Evolutionary conservation across 2,329 filamentous ascomycete genomes (phyloP).

Genomic region (Trichoderma sp.): DNA sequence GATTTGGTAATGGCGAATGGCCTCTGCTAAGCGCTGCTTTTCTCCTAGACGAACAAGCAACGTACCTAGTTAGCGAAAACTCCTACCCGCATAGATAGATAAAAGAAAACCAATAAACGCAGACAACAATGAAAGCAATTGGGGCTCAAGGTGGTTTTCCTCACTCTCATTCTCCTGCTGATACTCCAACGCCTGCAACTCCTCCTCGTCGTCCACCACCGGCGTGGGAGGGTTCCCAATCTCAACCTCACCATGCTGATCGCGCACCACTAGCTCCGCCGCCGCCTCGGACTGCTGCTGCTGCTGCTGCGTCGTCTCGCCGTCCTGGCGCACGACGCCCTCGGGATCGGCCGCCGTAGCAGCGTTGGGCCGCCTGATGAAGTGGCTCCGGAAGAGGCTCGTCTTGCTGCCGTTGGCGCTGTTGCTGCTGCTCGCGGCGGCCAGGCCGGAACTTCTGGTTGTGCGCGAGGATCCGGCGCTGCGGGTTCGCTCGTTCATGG

Average conservation of each 20-base stretch:
- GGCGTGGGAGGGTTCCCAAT: constrained; percentile 56
- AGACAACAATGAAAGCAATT: neutral
- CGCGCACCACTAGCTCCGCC: constrained; percentile 60
- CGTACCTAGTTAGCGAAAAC: neutral
- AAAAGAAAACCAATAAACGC: neutral
- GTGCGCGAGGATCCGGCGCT: constrained; percentile 12
- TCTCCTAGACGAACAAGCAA: constrained; percentile 44
- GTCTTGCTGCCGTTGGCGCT: constrained; percentile 19
- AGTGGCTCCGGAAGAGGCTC: constrained; percentile 60
- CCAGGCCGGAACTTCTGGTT: constrained; percentile 6
- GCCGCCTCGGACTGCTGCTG: constrained; percentile 37
- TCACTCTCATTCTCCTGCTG: constrained; percentile 55
- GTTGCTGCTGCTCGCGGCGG: neutral
- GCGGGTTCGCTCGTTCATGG: constrained; percentile 20
- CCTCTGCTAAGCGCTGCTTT: constrained; percentile 58
- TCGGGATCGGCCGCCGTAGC: constrained; percentile 42
- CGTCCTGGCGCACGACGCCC: constrained; percentile 49
- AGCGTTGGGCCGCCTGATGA: constrained; percentile 56
- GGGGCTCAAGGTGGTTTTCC: constrained; percentile 24
- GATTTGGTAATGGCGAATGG: constrained; percentile 59
- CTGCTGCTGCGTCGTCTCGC: constrained; percentile 36
- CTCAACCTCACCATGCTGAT: constrained; percentile 62
- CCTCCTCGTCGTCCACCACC: constrained; percentile 53
- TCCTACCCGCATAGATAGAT: neutral
- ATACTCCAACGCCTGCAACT: constrained; percentile 53